Base-by-base conservation (phyloP, 1,284 basidiomycete species). In the Psilocybe mexicana region DNA sequence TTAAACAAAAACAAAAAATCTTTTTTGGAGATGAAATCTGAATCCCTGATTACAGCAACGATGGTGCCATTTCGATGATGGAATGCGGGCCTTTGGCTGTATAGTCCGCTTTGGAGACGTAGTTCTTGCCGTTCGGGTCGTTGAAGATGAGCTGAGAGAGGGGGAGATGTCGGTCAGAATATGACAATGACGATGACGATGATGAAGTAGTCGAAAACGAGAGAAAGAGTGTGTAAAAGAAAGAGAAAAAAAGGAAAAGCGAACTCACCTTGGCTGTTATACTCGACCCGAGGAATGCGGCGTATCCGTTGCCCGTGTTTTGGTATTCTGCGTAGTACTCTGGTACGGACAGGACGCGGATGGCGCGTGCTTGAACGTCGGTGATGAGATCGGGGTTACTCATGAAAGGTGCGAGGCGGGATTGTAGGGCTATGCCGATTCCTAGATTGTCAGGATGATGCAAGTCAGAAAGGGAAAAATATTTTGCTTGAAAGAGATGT, bases 281-380 rank as follows among this genome's bases (percentile, higher is more conserved):
- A 61, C 87, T 90, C n/a, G 86, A 83, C 1, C 94, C 94, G 48
- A 96, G 75, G 78, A 95, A 97, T 6, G 90, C 88, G 1, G 93
- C 90, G 24, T 92, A 77, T 0, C 92, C 90, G 47, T 92, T 89
- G 0, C 92, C 90, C 44, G 86, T 87, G 51, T 94, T 91, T 61
- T 92, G 84, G 70, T 92, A 97, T 70, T 96, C 93, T 7, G 90
- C 88, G 72, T 95, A 96, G 73, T 96, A 96, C 26, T 96, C 94
- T 11, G 94, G 94, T n/a, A 96, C 84, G 45, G 77, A 83, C 52
- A 94, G 71, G 10, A 89, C 78, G 18, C 86, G 80, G 14, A 89
- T 85, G 43, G 76, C 74, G 7, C 84, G 82, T 1, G 92, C 81
- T 67, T 94, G 93, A 7, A 89, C 74, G 18, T 92, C 89, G 40